Evolutionary conservation across 2,329 filamentous ascomycete species (phyloP), one percentile per base, ranked within the genome.

Genomic region (Scedosporium aurantiacum): DNA sequence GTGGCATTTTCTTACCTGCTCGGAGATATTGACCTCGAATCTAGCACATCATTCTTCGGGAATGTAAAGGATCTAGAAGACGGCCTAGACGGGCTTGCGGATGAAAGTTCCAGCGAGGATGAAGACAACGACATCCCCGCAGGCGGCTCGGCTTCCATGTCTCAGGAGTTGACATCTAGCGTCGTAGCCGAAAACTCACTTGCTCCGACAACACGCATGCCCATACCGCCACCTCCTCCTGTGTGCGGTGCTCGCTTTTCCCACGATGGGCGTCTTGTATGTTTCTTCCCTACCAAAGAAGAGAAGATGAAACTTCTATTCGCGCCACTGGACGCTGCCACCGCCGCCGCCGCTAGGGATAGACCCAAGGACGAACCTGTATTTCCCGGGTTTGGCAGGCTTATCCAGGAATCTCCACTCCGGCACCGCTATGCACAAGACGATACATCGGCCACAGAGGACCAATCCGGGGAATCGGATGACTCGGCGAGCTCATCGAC

Each of bases 91-190:
- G 82, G 75, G 2, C 72, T 85, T 41, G 80, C 77, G 32, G 88
- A 89, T 62, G 90, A 94, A 65, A 93, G 90, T 66, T 97, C 91
- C 2, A 95, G 89, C 67, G 88, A 91, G 64, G 88, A 90, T 63
- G 89, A 92, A 65, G 90, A 92, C 23, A 89, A 91, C 45, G 77
- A 77, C 55, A 77, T 80, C 25, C 80, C 78, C 0, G 70, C 78
- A 2, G 79, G 79, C 3, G 79, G 78, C 18, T 82, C 80, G 7
- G 80, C 78, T 12, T 79, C 81, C 60, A 82, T 86, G 80, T 86
- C 83, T 5, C 83, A 85, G 64, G 83, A 86, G 65, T 74, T 86
- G 23, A 78, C 77, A 52, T 76, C 78, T 7, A 83, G 79, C 63
- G 76, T 75, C 23, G 81, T 83, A 57, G 74, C 78, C 3, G 82